phyloP scores from a whole-genome alignment of 768 basidiomycete species.

The Hebeloma cylindrosporum region DNA sequence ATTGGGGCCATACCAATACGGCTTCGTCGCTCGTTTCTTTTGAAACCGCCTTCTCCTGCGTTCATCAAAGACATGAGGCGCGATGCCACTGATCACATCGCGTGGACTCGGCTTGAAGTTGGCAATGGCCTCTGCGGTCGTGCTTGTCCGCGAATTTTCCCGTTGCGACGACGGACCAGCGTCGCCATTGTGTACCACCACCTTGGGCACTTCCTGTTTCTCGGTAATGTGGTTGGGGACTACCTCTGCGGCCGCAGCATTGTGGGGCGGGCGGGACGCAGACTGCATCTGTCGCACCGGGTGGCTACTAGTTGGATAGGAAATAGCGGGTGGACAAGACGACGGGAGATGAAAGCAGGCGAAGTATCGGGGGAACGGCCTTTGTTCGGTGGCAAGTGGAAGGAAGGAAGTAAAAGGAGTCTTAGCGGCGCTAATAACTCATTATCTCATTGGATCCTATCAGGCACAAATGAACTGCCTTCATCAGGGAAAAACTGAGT shows the following conservation, averaged over 20 bases:
- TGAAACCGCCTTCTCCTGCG: constrained; percentile 29
- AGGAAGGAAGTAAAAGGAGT: constrained; percentile 9
- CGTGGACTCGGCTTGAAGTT: constrained; percentile 42
- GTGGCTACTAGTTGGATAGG: not conserved
- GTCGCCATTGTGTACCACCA: not conserved
- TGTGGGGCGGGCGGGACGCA: not conserved
- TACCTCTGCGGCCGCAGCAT: too few relatives aligned
- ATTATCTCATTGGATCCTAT: constrained; percentile 17
- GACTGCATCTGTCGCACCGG: not conserved
- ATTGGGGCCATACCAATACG: constrained; percentile 18
- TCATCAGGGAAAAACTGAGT: constrained; percentile 9
- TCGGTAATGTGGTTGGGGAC: too few relatives aligned
- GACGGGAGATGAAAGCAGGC: constrained; percentile 13
- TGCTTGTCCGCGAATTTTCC: constrained; percentile 4
- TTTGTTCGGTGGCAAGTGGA: constrained; percentile 13
- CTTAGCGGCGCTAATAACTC: constrained; percentile 20
- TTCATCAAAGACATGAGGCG: constrained; percentile 47
- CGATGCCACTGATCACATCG: constrained; percentile 44
- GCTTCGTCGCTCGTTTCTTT: constrained; percentile 19
- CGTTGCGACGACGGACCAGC: constrained; percentile 8
- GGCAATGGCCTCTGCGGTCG: constrained; percentile 34
- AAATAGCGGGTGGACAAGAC: too few relatives aligned
- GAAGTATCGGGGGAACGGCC: constrained; percentile 10
- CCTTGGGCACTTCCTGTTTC: too few relatives aligned
- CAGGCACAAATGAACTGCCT: constrained; percentile 17